A percentile compares a stretch with the other conserved stretches of the same genome.
Conservation (phyloP, 1,139 yeast species). For the Scheffersomyces illinoinensis region DNA sequence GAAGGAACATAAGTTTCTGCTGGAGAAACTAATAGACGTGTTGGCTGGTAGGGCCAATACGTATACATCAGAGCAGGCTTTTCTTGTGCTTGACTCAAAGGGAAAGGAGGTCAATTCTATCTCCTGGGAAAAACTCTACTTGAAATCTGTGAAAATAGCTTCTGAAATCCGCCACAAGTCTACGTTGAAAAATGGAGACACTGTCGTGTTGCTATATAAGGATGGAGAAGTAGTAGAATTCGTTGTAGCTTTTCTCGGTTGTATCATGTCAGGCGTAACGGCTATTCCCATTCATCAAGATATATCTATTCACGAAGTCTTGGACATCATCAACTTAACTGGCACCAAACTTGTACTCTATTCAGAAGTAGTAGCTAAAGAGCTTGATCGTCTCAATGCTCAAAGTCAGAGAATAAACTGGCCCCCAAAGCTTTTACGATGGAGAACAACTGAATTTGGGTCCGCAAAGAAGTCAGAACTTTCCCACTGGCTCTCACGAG, state of each 20-base stretch:
- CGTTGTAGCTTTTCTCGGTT: constrained; percentile 82
- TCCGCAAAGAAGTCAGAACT: constrained; percentile 50
- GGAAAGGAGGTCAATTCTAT: constrained; percentile 80
- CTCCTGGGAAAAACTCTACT: constrained; percentile 87
- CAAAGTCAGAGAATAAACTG: constrained; percentile 34
- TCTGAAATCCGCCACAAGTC: constrained; percentile 76
- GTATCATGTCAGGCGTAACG: constrained; percentile 90
- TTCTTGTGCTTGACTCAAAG: constrained; percentile 67
- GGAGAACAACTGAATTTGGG: constrained; percentile 92
- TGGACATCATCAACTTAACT: constrained; percentile 71
- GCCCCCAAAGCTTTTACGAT: constrained; percentile 55
- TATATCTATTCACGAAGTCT: constrained; percentile 63
- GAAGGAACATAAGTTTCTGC: constrained; percentile 19
- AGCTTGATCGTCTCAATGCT: constrained; percentile 59
- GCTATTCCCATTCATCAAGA: constrained; percentile 91
- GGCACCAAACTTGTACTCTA: constrained; percentile 77
- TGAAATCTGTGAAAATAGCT: constrained; percentile 85
- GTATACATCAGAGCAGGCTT: constrained; percentile 69
- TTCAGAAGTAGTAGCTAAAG: constrained; percentile 76
- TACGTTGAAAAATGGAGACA: constrained; percentile 73
- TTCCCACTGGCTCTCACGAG: constrained; percentile 28
- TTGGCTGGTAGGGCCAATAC: constrained; percentile 69
- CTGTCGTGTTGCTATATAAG: constrained; percentile 82
- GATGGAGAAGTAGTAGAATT: constrained; percentile 85
- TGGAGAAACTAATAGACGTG: constrained; percentile 69